Evolutionary conservation across 2,329 filamentous ascomycete genomes (phyloP).

Genomic region (Ceratocystis smalleyi): DNA sequence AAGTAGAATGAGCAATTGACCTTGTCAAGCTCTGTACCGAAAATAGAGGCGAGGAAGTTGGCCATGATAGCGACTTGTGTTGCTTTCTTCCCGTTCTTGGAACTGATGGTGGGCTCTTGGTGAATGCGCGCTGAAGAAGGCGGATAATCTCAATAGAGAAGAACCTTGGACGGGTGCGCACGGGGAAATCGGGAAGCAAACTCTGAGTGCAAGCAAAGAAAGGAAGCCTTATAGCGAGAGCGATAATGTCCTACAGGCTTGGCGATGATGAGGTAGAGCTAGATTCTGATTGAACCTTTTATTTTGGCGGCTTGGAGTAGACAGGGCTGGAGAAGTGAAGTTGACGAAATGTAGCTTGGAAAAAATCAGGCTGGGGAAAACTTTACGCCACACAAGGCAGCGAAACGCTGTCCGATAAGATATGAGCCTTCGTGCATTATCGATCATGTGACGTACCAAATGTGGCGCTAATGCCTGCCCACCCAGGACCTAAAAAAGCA

Average conservation of each 20-base stretch:
- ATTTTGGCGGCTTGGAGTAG: not conserved
- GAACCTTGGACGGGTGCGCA: not conserved
- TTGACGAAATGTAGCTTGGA: not conserved
- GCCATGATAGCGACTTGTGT: constrained; percentile 46
- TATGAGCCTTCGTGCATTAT: not conserved
- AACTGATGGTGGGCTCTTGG: not conserved
- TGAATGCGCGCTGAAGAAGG: not conserved
- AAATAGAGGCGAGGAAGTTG: constrained; percentile 98
- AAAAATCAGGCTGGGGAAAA: constrained; percentile 6
- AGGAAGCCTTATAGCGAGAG: not conserved
- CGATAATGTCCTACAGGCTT: not conserved
- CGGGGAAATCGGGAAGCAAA: not conserved
- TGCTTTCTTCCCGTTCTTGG: constrained; percentile 6
- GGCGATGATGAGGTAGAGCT: not conserved
- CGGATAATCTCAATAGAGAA: not conserved
- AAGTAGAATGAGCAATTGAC: constrained; percentile 98
- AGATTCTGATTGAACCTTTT: constrained; percentile 10
- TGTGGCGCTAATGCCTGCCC: not conserved
- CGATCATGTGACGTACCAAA: not conserved
- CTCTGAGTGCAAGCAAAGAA: not conserved
- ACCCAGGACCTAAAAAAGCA: not conserved
- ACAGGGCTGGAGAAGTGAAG: not conserved
- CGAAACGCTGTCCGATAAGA: constrained; percentile 11
- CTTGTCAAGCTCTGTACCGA: constrained; percentile 98
- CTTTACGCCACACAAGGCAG: constrained; percentile 14